Percentiles rank a stretch among this genome's conserved stretches.
Evolutionary conservation across 176 grass and related monocot genomes (phyloP).

Genomic region (Bothriochloa decipiens): DNA sequence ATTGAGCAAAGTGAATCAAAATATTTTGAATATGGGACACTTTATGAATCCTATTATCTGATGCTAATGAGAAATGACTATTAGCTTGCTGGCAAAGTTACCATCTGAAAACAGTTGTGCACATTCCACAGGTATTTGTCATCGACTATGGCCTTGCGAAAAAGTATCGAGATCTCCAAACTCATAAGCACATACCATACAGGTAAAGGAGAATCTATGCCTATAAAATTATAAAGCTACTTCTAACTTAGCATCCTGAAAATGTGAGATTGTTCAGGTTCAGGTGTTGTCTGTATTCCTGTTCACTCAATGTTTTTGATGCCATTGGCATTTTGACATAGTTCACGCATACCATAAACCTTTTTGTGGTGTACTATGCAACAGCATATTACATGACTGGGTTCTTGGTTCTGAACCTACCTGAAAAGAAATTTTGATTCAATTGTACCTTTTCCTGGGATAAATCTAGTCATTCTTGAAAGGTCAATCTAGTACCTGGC

Average conservation of each 20-base stretch:
- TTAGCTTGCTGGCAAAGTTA: conserved; percentile 17
- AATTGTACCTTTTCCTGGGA: neutral
- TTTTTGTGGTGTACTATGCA: conserved; percentile 7
- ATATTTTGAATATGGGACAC: neutral
- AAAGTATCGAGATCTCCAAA: conserved; percentile 57
- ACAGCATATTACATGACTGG: conserved; percentile 2
- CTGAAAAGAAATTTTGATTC: neutral
- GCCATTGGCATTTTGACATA: neutral
- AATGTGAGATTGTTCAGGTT: neutral
- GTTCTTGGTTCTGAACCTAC: conserved; percentile 26
- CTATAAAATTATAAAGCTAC: conserved; percentile 1
- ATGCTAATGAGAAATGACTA: neutral
- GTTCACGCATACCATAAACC: neutral
- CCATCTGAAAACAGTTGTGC: conserved; percentile 9
- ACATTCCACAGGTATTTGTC: conserved; percentile 50
- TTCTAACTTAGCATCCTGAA: neutral
- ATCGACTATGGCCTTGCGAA: conserved; percentile 71
- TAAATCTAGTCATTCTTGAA: neutral
- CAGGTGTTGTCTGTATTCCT: conserved; percentile 15
- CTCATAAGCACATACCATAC: conserved; percentile 74
- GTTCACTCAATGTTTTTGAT: neutral
- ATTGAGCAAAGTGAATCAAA: neutral
- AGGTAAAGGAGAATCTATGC: conserved; percentile 45
- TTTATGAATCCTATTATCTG: neutral
- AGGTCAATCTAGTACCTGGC: neutral